Percentiles rank a stretch among this genome's conserved stretches.
phyloP scores from a whole-genome alignment of 179 eudicot genomes.

The Spinacia oleracea region DNA sequence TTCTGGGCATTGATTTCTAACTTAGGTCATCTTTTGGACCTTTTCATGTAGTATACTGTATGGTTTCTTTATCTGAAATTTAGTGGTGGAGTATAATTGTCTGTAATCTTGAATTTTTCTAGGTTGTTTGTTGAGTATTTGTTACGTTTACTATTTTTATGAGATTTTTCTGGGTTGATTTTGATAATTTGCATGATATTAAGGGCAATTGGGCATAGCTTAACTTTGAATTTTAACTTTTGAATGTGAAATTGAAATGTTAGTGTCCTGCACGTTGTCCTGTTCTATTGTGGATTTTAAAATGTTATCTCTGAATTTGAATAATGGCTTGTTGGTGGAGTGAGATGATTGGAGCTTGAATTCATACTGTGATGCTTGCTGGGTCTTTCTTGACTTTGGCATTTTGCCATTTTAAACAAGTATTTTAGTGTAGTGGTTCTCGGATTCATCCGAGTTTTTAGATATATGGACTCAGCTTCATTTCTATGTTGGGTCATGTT shows the following conservation, averaged over 20 bases:
- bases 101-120: neutral
- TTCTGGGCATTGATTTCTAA: neutral
- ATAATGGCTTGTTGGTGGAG: conserved; percentile 12
- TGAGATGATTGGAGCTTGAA: neutral
- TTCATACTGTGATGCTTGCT: neutral
- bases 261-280: neutral
- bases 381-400: neutral
- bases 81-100: neutral
- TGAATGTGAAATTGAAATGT: neutral
- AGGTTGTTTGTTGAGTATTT: neutral
- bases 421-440: neutral
- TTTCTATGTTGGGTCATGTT: neutral
- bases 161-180: neutral
- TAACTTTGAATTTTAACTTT: neutral
- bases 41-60: neutral
- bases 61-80: conserved; percentile 3
- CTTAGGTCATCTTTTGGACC: neutral
- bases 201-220: conserved; percentile 2
- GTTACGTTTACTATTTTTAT: neutral
- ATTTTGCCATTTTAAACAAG: neutral
- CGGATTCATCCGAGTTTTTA: neutral
- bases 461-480: neutral
- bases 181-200: neutral
- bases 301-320: neutral
- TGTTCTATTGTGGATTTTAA: neutral